Base-by-base conservation (phyloP, 805 yeast species). In the Yamadazyma scolyti region DNA sequence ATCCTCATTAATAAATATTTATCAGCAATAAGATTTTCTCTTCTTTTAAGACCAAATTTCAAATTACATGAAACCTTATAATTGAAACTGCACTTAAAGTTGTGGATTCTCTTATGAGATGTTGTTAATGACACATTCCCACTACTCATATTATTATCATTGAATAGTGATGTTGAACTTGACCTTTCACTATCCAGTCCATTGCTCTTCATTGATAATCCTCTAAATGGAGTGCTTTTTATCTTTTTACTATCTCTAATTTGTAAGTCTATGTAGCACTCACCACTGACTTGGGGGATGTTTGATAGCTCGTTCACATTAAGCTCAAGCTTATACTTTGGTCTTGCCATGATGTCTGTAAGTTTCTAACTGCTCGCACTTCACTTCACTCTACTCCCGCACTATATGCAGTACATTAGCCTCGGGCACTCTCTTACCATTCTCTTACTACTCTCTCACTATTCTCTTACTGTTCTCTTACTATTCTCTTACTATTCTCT, bases 261-360 rank as follows among this genome's bases (percentile, higher is more conserved):
- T 25, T 63, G 65, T 72, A 89, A 72, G 36, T 79, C 77, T 12
- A 87, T 73, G 40, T 56, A 77, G 44, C 90, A 77, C 21, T 63
- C 51, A 0, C 95, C 95, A 3, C 77, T 63, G 1, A 81, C 67
- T 43, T 84, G 88, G 2, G 97, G 97, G 17, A 90, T 73, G 47
- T 89, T 89, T n/a, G 80, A 71, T 27, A 90, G 61, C 41, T 85
- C 94, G 33, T 74, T 71, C 28, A 88, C 69, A 11, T 69, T 55
- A 17, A 86, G 57, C 13, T 65, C 54, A 23, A 86, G 65, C 29
- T 73, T 61, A 54, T 85, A 89, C 56, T 76, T 77, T 6, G 86
- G 83, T 36, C 71, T 65, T 16, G n/a, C n/a, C n/a, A n/a, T n/a
- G n/a, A n/a, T n/a, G n/a, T n/a, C n/a, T n/a, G n/a, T n/a, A n/a